Base-by-base conservation (phyloP, 2,329 filamentous ascomycete genomes). In the Sclerotinia nivalis region DNA sequence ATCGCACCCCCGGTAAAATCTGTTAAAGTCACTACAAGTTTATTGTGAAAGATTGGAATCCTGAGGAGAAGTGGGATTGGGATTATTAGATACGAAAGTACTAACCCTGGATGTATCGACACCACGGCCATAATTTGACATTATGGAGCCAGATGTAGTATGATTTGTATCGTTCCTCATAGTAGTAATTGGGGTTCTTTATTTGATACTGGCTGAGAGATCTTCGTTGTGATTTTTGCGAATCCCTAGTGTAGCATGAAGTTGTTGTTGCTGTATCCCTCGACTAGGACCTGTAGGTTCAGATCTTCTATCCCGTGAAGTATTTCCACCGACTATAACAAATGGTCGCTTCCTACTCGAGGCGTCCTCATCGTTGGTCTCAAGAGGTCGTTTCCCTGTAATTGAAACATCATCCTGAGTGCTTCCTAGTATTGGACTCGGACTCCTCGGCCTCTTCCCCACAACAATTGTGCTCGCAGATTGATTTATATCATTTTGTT, bases 391-490 rank as follows among this genome's bases (percentile, higher is more conserved):
- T 20, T 64, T 64, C 10, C 47, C 22, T 18, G 31, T 20, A 50
- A 20, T 31, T 7, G n/a, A 22, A 52, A 22, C 18, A 4, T 13
- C 6, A 20, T 52, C 15, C 15, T 52, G 22, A n/a, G 18, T 52
- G 45, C 60, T 64, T 28, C 47, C 60, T 12, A 64, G 45, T 64
- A 64, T 64, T 64, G 60, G 60, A 20, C 60, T 64, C 25, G 18
- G 31, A 22, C 22, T 37, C 13, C 31, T 40, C 13, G 22, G 31
- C 25, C 60, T 52, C 34, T 18, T 40, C 4, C 22, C 31, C 1
- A 28, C 15, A 6, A 40, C 10, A 28, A 4, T 20, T 52, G 47
- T 52, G 22, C 60, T 64, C 8, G 60, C 22, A 52, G 31, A 37
- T 4, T 13, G 45, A 20, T 52, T 13, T 1, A 34, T 8, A n/a